Evolutionary conservation across 2,329 filamentous ascomycete species (phyloP).

Genomic region (Penicillium expansum): DNA sequence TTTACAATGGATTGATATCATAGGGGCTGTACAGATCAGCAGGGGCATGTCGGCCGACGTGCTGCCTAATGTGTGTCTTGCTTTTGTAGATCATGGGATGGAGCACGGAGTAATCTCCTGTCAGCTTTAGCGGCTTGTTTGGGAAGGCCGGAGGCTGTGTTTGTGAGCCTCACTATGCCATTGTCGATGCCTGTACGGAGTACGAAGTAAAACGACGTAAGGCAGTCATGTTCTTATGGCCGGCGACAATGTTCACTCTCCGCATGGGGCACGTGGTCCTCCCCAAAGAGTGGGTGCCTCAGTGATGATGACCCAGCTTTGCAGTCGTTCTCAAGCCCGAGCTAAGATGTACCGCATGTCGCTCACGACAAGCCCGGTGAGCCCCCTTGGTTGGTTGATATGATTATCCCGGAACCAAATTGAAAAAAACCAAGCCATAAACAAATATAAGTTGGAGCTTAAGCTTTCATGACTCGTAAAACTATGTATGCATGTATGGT

Average conservation of each 20-base stretch:
- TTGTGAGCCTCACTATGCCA: neutral
- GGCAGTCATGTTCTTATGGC: neutral
- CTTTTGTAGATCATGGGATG: neutral
- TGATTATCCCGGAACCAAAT: neutral
- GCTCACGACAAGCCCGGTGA: neutral
- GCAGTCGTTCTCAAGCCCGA: neutral
- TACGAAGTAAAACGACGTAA: neutral
- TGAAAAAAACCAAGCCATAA: neutral
- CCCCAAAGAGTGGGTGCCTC: neutral
- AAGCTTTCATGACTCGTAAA: conserved; percentile 18
- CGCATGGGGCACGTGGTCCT: neutral
- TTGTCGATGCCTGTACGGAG: neutral
- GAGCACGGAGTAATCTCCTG: neutral
- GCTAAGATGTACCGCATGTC: neutral
- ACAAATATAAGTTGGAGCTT: conserved; percentile 2
- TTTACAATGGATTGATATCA: neutral
- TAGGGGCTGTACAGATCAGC: conserved; percentile 1
- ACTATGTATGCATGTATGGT: conserved; percentile 11
- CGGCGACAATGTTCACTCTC: neutral
- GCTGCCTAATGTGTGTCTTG: neutral
- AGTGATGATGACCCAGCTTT: neutral
- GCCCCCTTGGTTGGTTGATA: neutral
- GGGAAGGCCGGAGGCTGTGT: neutral
- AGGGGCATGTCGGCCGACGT: neutral
- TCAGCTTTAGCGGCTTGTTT: neutral